Evolutionary conservation across 2,329 filamentous ascomycete genomes (phyloP), one percentile per base, ranked within the genome.

Genomic region (Colletotrichum sp.): DNA sequence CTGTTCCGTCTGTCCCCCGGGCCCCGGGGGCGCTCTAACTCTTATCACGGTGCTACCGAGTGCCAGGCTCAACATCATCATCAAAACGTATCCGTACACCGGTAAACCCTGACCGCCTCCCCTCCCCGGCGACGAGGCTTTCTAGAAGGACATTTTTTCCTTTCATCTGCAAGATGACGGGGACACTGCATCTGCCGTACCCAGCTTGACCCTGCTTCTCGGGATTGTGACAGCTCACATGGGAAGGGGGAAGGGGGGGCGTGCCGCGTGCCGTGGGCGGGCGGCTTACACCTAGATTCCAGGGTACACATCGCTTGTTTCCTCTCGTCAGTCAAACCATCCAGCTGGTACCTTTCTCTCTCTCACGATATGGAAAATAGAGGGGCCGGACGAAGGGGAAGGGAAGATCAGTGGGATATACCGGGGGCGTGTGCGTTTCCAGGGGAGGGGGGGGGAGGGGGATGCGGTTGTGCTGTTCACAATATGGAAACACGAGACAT

Each of bases 241-340:
- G 63, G 57, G 18, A 36, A 30, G 38, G 67, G 58, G 48, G 21
- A 15, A 18, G 5, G 36, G 38, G 38, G 38, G 38, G 38, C 38
- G 38, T 48, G 38, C 38, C 36, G 36, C 36, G 36, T 43, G 36
- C 38, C 38, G 38, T 48, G 38, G 38, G 38, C 38, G 38, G 38
- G 38, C 38, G 38, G 38, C 38, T 48, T 48, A 48, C 38, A 48
- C 38, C 71, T 48, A 77, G 26, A 77, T 32, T 70, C 71, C 77
- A 55, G 72, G 67, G 70, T 78, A 78, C 55, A 78, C 73, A 72
- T 78, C 77, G 43, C 77, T 78, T 67, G 60, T 65, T 67, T 69
- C 67, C 60, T 67, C 61, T 67, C 9, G 58, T 75, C 67, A 77
- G 67, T 32, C 55, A 68, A 74, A 74, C 72, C 67, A 57, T 69